Percentiles rank a stretch among this genome's conserved stretches.
phyloP scores from a whole-genome alignment of 192 early-diverging fungal species.

The Gigaspora rosea region DNA sequence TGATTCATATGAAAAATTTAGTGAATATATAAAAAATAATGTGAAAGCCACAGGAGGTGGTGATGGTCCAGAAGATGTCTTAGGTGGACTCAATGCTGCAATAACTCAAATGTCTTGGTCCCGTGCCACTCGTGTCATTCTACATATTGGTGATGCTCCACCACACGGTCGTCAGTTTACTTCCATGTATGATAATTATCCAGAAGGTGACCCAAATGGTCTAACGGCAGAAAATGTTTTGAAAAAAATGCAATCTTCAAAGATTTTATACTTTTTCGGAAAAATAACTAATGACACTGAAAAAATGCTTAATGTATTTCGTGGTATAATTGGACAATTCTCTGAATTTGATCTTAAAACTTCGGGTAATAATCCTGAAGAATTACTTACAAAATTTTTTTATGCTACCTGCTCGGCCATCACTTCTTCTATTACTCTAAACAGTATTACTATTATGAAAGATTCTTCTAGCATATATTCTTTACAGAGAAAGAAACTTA shows the following conservation, averaged over 20 bases:
- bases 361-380: background rate
- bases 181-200: background rate
- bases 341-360: slow-evolving; percentile 3
- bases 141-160: slow-evolving; percentile 26
- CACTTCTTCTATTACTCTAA: slow-evolving; percentile 1
- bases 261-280: slow-evolving; percentile 25
- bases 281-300: slow-evolving; percentile 16
- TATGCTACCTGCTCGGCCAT: slow-evolving; percentile 7
- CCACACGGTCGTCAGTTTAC: slow-evolving; percentile 19
- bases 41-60: slow-evolving; percentile 18
- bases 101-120: background rate
- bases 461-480: background rate
- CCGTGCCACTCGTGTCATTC: slow-evolving; percentile 1
- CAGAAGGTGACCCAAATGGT: slow-evolving; percentile 19
- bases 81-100: slow-evolving; percentile 30
- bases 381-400: background rate
- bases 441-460: background rate
- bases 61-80: slow-evolving; percentile 27
- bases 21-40: background rate
- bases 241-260: background rate
- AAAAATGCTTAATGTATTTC: slow-evolving; percentile 19
- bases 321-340: background rate
- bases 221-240: slow-evolving; percentile 18
- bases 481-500: background rate
- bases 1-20: background rate